phyloP scores from a whole-genome alignment of 2,329 filamentous ascomycete species.

The Talaromyces funiculosus region DNA sequence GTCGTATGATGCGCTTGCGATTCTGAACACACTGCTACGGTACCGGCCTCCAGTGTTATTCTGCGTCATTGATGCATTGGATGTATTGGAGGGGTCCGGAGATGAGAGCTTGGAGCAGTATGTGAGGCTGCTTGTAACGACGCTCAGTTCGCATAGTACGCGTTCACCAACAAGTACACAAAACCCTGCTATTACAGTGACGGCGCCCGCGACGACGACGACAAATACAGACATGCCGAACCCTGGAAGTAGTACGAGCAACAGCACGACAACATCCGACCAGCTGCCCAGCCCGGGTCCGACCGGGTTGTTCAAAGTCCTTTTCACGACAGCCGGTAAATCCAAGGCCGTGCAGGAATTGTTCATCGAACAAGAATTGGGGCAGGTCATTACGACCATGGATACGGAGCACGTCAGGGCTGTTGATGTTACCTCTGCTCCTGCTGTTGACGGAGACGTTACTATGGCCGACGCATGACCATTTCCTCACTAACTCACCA shows the following conservation, averaged over 20 bases:
- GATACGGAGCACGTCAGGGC: background rate
- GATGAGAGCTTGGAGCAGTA: constrained; percentile 22
- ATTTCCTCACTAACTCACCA: background rate
- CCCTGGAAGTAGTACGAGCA: background rate
- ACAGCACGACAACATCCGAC: constrained; percentile 7
- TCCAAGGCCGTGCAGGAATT: constrained; percentile 2
- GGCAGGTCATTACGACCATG: constrained; percentile 4
- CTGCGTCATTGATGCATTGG: constrained; percentile 33
- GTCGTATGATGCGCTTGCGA: constrained; percentile 29
- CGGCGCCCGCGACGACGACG: background rate
- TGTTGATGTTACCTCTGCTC: background rate
- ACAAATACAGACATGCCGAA: background rate
- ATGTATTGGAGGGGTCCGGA: constrained; percentile 24
- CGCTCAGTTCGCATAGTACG: constrained; percentile 27
- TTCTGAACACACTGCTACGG: constrained; percentile 32
- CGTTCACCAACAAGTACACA: constrained; percentile 16
- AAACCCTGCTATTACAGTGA: background rate
- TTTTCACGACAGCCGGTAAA: constrained; percentile 31
- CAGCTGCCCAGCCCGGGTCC: background rate
- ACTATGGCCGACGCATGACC: background rate
- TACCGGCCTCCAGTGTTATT: constrained; percentile 33
- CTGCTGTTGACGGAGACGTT: background rate
- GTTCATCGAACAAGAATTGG: constrained; percentile 5
- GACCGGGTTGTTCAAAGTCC: constrained; percentile 28
- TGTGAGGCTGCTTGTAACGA: constrained; percentile 30